Evolutionary conservation across 805 yeast genomes (phyloP), one percentile per base, ranked within the genome.

Genomic region (Metschnikowia peoriensis): DNA sequence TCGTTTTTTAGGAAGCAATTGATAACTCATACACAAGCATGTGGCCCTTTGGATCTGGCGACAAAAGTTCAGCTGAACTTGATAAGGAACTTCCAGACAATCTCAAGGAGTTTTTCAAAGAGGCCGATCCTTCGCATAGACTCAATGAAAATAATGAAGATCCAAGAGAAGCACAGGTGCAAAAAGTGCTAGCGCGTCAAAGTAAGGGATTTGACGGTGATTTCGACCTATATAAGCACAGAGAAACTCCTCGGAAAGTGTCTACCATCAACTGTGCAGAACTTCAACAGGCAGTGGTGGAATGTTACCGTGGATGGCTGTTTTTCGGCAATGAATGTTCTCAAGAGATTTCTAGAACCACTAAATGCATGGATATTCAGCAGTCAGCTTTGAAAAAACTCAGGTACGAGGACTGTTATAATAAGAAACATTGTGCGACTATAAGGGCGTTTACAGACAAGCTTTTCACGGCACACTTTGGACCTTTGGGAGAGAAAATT

Each of bases 241-340:
- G 60, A 22, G 67, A 71, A 47, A 60, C 57, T 17, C 52, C 57
- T 0, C 59, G 62, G 28, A 60, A 61, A 29, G 76, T 66, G 0
- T 55, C 71, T 1, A 49, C 61, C 28, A 62, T 73, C 44, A 75
- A 75, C 59, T 75, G 79, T 53, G 68, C 77, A 3, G 79, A 75
- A 56, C 53, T 75, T 10, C 75, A 72, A 49, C 61, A 68, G 29
- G 62, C 67, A 29, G 76, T 72, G 34, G 50, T 69, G 28, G 71
- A 67, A 27, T 74, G 78, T 52, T 69, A 69, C 56, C 64, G 66
- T 41, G 66, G 66, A 9, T 68, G 72, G 70, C 62, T 61, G 50
- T 60, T 66, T 39, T 56, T 68, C 0, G 61, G 68, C 7, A 62
- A 54, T 44, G 70, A 64, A 46, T 75, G 79, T 52, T 57, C 63